These are phyloP conservation scores for Septoria petroselini DNA, from an alignment of 2,329 filamentous ascomycete species.

Conservation along the genomic window DNA sequence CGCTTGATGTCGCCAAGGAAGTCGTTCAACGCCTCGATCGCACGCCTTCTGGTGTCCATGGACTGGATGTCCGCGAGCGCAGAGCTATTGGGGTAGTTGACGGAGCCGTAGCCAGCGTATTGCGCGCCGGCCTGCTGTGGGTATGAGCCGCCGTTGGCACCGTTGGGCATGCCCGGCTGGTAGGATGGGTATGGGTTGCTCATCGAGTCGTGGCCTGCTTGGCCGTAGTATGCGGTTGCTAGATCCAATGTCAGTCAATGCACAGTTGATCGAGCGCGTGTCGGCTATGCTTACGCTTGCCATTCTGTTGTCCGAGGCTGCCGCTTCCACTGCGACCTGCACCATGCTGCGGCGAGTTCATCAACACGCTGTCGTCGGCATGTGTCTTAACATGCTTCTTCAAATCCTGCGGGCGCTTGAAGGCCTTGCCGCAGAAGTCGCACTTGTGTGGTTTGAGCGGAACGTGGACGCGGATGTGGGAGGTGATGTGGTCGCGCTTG, in stretches of 20 bases:
- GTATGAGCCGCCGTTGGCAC: constrained; percentile 28
- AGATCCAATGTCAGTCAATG: constrained; percentile 14
- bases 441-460: constrained; percentile 98
- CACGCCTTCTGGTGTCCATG: constrained; percentile 72
- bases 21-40: constrained; percentile 81
- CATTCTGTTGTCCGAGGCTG: constrained; percentile 39
- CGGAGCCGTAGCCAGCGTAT: constrained; percentile 41
- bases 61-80: constrained; percentile 39
- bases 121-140: constrained; percentile 31
- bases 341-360: constrained; percentile 59
- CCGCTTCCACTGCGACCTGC: constrained; percentile 28
- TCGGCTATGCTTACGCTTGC: constrained; percentile 39
- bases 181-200: constrained; percentile 37
- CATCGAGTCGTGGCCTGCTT: constrained; percentile 31
- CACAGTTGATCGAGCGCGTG: background rate
- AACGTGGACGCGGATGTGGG: constrained; percentile 97
- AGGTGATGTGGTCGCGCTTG: constrained; percentile 98
- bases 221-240: constrained; percentile 36
- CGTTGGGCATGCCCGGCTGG: constrained; percentile 32
- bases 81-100: constrained; percentile 48
- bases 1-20: constrained; percentile 94
- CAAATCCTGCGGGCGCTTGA: constrained; percentile 97
- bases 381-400: constrained; percentile 99
- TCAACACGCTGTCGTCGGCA: constrained; percentile 83
- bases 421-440: constrained; percentile 96